These are phyloP conservation scores for Hemileia vastatrix DNA, from an alignment of 1,284 basidiomycete species.

Conservation along the genomic window DNA sequence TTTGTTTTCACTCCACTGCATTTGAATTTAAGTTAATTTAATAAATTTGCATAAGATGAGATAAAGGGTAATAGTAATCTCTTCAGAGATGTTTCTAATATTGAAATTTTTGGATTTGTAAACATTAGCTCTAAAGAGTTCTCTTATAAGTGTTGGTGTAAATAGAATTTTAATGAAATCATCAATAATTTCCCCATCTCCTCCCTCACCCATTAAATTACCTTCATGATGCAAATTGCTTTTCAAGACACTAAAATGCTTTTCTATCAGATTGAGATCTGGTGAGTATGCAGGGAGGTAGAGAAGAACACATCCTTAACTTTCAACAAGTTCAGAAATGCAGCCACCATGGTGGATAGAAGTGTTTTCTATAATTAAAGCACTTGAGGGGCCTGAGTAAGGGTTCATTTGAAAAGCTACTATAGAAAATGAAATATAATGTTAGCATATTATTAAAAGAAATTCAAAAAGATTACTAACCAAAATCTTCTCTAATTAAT, in stretches of 20 bases:
- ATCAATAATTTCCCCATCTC: neutral
- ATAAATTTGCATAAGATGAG: no score
- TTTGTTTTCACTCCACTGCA: no score
- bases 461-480: no score
- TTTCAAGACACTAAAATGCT: neutral
- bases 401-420: neutral
- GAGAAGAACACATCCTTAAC: neutral
- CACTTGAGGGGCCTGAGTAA: no score
- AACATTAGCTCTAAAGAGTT: neutral
- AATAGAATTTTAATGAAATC: neutral
- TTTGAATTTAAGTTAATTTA: no score
- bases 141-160: neutral
- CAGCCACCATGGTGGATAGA: neutral
- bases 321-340: neutral
- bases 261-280: conserved; percentile 2
- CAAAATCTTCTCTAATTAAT: neutral
- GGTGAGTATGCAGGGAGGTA: neutral
- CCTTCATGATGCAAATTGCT: neutral
- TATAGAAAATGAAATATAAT: neutral
- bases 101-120: no score
- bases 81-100: no score
- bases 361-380: neutral
- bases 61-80: no score
- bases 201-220: neutral
- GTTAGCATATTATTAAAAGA: no score